These are phyloP conservation scores for Plectosphaerella cucumerina DNA, from an alignment of 2,329 filamentous ascomycete genomes.

Conservation along the genomic window DNA sequence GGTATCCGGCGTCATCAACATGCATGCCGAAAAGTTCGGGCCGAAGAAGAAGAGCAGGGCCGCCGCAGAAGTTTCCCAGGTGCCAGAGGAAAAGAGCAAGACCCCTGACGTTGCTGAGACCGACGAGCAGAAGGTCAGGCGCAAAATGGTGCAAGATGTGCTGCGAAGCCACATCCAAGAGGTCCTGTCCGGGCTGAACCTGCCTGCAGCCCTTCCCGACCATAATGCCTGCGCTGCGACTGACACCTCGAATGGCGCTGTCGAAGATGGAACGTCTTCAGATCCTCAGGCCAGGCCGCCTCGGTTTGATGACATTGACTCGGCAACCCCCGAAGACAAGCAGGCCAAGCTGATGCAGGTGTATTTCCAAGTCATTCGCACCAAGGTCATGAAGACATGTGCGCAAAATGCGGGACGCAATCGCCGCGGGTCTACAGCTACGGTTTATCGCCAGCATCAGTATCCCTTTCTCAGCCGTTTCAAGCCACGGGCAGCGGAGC, in stretches of 20 bases:
- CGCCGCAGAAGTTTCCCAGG: too few species aligned
- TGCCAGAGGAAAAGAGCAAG: background rate
- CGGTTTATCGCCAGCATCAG: too few species aligned
- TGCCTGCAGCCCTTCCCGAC: slow-evolving; percentile 8
- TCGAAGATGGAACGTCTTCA: slow-evolving; percentile 1
- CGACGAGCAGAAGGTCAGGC: slow-evolving; percentile 17
- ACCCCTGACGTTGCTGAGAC: slow-evolving; percentile 6
- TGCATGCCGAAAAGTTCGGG: background rate
- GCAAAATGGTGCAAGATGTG: slow-evolving; percentile 37
- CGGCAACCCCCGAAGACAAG: slow-evolving; percentile 42
- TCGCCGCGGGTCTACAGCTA: slow-evolving; percentile 7
- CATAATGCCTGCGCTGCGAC: too few species aligned
- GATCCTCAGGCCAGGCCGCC: slow-evolving; percentile 8
- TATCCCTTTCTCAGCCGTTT: background rate
- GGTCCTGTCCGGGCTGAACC: slow-evolving; percentile 41
- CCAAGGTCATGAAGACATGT: slow-evolving; percentile 27
- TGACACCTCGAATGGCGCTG: too few species aligned
- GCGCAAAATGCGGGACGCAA: background rate
- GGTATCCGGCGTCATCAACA: slow-evolving; percentile 3
- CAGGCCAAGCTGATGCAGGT: slow-evolving; percentile 47
- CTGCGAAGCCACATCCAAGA: slow-evolving; percentile 46
- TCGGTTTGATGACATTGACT: slow-evolving; percentile 41
- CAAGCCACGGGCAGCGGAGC: background rate
- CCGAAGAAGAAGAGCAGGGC: background rate
- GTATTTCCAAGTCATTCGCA: slow-evolving; percentile 44